Conservation (phyloP, 169 alveolate species). For the Eimeria praecox region DNA sequence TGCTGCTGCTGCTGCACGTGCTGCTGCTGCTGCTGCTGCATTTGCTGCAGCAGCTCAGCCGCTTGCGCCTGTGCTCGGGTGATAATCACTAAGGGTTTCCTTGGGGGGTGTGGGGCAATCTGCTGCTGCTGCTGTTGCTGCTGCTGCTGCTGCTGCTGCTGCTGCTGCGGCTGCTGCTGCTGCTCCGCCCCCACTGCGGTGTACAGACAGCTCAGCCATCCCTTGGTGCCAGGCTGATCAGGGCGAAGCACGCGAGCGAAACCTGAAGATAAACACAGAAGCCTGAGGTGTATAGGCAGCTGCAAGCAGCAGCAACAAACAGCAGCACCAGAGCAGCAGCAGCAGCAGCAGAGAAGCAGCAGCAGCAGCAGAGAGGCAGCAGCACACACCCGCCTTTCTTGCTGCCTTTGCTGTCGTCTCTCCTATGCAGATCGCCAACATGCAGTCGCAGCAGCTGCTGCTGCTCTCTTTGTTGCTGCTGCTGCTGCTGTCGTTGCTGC, state of each 20-base stretch:
- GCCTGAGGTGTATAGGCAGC: background rate
- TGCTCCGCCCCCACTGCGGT: conserved; percentile 31
- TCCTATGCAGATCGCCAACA: conserved; percentile 4
- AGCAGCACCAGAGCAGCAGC: background rate
- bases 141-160: conserved; percentile 7
- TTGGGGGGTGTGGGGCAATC: background rate
- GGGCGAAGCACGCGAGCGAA: conserved; percentile 6
- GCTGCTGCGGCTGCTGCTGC: conserved; percentile 3
- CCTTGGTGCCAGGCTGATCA: background rate
- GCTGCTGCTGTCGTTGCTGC: background rate
- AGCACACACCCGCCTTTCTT: background rate
- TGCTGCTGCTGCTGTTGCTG: conserved; percentile 34
- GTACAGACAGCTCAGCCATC: conserved; percentile 32
- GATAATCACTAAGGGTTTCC: conserved; percentile 11
- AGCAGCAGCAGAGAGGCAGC: background rate
- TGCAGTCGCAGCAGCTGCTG: background rate
- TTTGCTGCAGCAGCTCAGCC: conserved; percentile 13
- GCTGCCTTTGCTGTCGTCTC: conserved; percentile 23
- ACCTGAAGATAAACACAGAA: background rate
- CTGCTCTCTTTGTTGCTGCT: conserved; percentile 2
- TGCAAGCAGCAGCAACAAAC: background rate
- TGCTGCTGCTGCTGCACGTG: background rate
- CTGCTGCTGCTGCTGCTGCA: background rate
- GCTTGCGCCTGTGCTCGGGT: conserved; percentile 13
- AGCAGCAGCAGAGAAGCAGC: background rate